Base-by-base conservation (phyloP, 441 rosid species). In the Geranium incanum region DNA sequence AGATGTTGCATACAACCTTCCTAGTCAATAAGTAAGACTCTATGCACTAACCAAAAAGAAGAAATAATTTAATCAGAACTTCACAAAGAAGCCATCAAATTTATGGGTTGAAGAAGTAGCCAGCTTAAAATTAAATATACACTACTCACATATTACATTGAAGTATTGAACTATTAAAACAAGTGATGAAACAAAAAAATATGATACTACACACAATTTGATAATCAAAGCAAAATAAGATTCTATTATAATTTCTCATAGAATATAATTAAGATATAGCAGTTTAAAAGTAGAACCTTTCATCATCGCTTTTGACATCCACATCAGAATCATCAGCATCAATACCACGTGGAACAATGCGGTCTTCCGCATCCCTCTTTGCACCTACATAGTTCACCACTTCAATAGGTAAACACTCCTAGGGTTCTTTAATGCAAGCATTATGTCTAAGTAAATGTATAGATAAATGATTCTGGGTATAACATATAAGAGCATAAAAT, bases 311-410 rank as follows among this genome's bases (percentile, higher is more conserved):
- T 78, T 86, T 85, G 74, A 82, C 82, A 69, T 94, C 97, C 73
- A 86, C 86, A 83, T 92, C 99, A 76, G 99, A 94, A 80, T 94
- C 99, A 89, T 94, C 97, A 74, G 99, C 99, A 85, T 92, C 97
- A 50, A 86, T 82, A 76, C 80, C 88, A 62, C 91, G 93, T 36
- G 94, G 97, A 66, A 86, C 64, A 39, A 86, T 85, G 41, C 97
- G 91, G 55, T 89, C 99, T 79, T 92, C 97, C 72, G 77, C 63
- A 36, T 86, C 98, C 82, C 94, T 83, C 83, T 78, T 94, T 12
- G 80, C 55, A 66, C 97, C 98, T 91, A 70, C 65, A 18, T 62
- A 48, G 7, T 2, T 7, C 68, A 68, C 76, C 67, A 74, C 82
- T 66, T 50, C 72, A 72, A 48, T 38, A 68, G 28, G 69, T n/a